Conservation (phyloP, 495 filamentous ascomycete species). For the Darksidea phi region DNA sequence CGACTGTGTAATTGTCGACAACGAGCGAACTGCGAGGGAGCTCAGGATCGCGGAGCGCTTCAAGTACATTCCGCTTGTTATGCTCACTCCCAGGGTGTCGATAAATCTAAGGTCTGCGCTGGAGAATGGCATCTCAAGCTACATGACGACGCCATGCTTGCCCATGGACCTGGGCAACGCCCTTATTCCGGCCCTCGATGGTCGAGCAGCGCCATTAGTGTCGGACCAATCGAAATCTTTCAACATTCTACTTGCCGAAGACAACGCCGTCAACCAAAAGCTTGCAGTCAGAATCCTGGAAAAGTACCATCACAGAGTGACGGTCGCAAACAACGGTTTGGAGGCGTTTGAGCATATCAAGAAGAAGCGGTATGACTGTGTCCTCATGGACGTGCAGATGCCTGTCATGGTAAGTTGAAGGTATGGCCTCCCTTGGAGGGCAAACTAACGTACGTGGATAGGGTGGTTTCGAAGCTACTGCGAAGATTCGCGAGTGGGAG, state of each 20-base stretch:
- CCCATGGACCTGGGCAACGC: slow-evolving; percentile 96
- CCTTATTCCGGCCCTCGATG: slow-evolving; percentile 96
- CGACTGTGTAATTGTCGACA: slow-evolving; percentile 97
- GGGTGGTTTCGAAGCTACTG: slow-evolving; percentile 97
- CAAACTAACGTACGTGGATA: slow-evolving; percentile 35
- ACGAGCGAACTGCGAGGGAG: slow-evolving; percentile 81
- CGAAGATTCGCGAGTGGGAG: slow-evolving; percentile 94
- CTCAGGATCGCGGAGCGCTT: slow-evolving; percentile 87
- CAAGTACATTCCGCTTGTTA: slow-evolving; percentile 95
- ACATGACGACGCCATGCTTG: slow-evolving; percentile 97
- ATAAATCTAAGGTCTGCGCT: slow-evolving; percentile 93
- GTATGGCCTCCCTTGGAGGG: not conserved
- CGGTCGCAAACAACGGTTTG: slow-evolving; percentile 90
- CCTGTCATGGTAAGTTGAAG: slow-evolving; percentile 76
- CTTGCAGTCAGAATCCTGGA: slow-evolving; percentile 95
- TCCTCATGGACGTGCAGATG: slow-evolving; percentile 99
- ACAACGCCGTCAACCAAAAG: slow-evolving; percentile 97
- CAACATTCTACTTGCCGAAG: slow-evolving; percentile 92
- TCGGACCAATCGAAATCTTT: slow-evolving; percentile 95
- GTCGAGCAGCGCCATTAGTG: slow-evolving; percentile 84
- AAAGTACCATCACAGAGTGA: slow-evolving; percentile 96
- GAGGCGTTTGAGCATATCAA: slow-evolving; percentile 90
- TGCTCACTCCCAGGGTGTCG: slow-evolving; percentile 85
- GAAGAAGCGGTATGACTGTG: slow-evolving; percentile 88
- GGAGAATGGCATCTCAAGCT: slow-evolving; percentile 94